Conservation (phyloP, 371 early-diverging fungal genomes). For the Cladochytrium tenue region DNA sequence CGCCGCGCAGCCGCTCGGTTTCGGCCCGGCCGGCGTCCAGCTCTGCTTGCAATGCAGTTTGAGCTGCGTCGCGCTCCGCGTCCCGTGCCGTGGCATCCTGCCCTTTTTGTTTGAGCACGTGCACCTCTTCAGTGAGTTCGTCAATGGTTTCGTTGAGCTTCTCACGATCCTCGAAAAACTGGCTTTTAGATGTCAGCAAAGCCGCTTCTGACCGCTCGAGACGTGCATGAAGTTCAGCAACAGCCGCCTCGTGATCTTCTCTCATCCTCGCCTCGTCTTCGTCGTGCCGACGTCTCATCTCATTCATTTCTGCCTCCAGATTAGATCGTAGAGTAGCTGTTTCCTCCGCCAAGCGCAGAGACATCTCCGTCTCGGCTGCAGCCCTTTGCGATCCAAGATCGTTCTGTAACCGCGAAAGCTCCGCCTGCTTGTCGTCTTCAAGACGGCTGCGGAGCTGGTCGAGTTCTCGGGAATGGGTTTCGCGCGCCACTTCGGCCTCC, state of each 20-base stretch:
- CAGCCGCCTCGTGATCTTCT: conserved; percentile 15
- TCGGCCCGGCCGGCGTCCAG: conserved; percentile 7
- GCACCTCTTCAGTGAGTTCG: conserved; percentile 23
- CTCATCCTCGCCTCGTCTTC: conserved; percentile 14
- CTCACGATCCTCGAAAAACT: conserved; percentile 42
- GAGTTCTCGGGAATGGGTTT: conserved; percentile 10
- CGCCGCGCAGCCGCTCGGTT: conserved; percentile 15
- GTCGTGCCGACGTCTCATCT: conserved; percentile 11
- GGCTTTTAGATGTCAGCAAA: conserved; percentile 29
- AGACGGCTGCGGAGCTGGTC: conserved; percentile 6
- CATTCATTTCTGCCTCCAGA: conserved; percentile 6
- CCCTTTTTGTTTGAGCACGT: conserved; percentile 15
- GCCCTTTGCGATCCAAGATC: neutral
- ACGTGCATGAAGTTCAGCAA: conserved; percentile 19
- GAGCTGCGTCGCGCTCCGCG: conserved; percentile 20
- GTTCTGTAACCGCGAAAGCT: neutral
- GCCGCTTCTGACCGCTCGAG: conserved; percentile 27
- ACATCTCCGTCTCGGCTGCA: neutral
- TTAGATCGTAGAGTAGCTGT: neutral
- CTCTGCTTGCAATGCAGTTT: conserved; percentile 12
- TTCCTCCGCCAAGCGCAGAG: conserved; percentile 3
- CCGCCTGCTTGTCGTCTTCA: conserved; percentile 5
- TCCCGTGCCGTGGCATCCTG: conserved; percentile 3
- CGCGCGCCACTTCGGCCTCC: conserved; percentile 8
- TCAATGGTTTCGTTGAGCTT: conserved; percentile 36